Base-by-base conservation (phyloP, 169 alveolate species). In the Plasmodium berghei region DNA sequence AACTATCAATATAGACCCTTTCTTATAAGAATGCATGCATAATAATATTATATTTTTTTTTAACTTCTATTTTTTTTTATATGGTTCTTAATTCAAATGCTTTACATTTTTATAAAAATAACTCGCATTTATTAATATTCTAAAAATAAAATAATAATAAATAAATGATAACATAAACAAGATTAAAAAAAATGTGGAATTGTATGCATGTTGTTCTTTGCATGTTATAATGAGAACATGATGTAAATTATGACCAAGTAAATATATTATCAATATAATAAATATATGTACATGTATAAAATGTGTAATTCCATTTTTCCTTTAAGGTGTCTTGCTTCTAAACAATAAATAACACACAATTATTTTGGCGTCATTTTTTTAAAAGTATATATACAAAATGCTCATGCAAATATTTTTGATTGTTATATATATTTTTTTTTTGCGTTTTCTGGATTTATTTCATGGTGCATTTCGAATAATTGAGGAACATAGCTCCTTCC, bases 401-500 rank as follows among this genome's bases (percentile, higher is more conserved):
- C 9, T 12, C 59, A 52, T 61, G 42, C 26, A 10, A 66, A 20
- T 9, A 14, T 46, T 62, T 26, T 74, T 34, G 42, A 34, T 34
- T 34, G 42, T 34, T 34, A 34, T 34, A 34, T 34, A 34, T 28
- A 28, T 28, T 34, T 34, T 34, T 28, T 34, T 34, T 34, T 34
- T 34, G 42, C 42, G 8, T 34, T 34, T 1, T 34, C 8, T 4
- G 42, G 42, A 34, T 34, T 34, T 34, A 34, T 34, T 34, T 74
- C 66, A 80, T 45, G 90, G 56, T 12, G 90, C 54, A 49, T 66
- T 28, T 42, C 90, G 80, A 67, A 80, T 80, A 10, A 80, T 80
- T 54, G 90, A 64, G 12, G 90, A 80, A 58, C 90, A 80, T 20
- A 80, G 59, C 72, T 80, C 90, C 34, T 80, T 80, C 83, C 90